These are phyloP conservation scores for Pouteria glomerata DNA, from an alignment of 148 eudicot genomes.

Conservation along the genomic window DNA sequence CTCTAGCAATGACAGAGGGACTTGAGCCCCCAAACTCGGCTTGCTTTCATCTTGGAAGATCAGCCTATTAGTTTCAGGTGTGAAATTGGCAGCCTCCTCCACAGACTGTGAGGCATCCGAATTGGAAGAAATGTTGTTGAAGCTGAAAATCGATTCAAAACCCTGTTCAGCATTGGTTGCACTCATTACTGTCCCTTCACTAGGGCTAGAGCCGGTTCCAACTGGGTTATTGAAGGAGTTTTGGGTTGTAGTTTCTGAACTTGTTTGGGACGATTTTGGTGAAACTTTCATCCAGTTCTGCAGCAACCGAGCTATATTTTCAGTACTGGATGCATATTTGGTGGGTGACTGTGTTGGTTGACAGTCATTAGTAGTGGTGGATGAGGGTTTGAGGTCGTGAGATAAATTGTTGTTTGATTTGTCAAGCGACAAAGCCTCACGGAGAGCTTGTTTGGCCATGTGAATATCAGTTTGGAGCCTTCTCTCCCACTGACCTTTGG, in stretches of 20 bases:
- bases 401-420: slow-evolving; percentile 21
- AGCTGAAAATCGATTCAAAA: slow-evolving; percentile 25
- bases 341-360: slow-evolving; percentile 6
- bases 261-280: slow-evolving; percentile 22
- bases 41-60: slow-evolving; percentile 27
- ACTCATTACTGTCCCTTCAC: slow-evolving; percentile 28
- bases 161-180: slow-evolving; percentile 4
- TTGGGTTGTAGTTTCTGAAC: slow-evolving; percentile 28
- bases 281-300: slow-evolving; percentile 45
- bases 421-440: slow-evolving; percentile 69
- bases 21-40: slow-evolving; percentile 21
- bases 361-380: not conserved
- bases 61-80: not conserved
- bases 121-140: slow-evolving; percentile 23
- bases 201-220: slow-evolving; percentile 26
- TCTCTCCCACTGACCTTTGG: slow-evolving; percentile 89
- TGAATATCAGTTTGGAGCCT: slow-evolving; percentile 81
- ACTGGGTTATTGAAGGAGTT: slow-evolving; percentile 16
- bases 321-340: slow-evolving; percentile 64
- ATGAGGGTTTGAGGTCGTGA: not conserved
- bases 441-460: slow-evolving; percentile 73
- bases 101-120: slow-evolving; percentile 16
- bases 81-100: not conserved
- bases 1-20: slow-evolving; percentile 50
- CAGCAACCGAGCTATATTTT: slow-evolving; percentile 64